A percentile compares a stretch with the other conserved stretches of the same genome.
Evolutionary conservation across 2,329 filamentous ascomycete species (phyloP).

Genomic region (Pezicula neosporulosa): DNA sequence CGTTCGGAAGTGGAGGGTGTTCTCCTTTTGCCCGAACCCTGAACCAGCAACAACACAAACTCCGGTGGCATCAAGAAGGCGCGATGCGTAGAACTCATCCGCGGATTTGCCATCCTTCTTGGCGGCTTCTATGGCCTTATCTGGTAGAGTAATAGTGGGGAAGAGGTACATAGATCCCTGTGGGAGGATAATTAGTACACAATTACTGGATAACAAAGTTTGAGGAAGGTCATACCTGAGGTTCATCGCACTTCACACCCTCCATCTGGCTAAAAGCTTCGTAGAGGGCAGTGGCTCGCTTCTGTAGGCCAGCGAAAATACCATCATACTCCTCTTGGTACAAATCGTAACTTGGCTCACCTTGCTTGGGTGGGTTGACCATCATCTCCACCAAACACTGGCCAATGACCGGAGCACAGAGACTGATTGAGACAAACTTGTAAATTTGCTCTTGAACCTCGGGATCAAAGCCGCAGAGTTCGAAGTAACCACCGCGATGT

Average conservation of each 20-base stretch:
- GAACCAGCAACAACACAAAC: conserved; percentile 91
- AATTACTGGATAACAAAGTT: neutral
- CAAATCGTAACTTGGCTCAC: conserved; percentile 78
- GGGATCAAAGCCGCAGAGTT: conserved; percentile 84
- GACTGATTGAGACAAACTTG: conserved; percentile 96
- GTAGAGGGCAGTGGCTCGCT: conserved; percentile 82
- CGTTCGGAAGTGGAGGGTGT: conserved; percentile 89
- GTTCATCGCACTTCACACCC: conserved; percentile 84
- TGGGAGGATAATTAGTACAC: conserved; percentile 1
- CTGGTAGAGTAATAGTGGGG: conserved; percentile 81
- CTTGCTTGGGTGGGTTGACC: conserved; percentile 88
- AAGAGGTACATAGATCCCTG: conserved; percentile 98
- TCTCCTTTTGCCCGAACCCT: conserved; percentile 92
- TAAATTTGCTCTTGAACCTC: conserved; percentile 91
- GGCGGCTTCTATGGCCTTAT: conserved; percentile 75
- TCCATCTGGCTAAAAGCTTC: conserved; percentile 93
- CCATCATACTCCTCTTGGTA: conserved; percentile 82
- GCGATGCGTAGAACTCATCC: conserved; percentile 94
- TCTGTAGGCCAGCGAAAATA: conserved; percentile 74
- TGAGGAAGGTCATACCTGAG: conserved; percentile 49
- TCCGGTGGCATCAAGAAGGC: conserved; percentile 87
- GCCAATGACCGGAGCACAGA: conserved; percentile 91
- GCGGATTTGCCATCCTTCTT: conserved; percentile 67
- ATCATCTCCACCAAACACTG: conserved; percentile 97
- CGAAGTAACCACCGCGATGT: conserved; percentile 96